Percentiles rank a stretch among this genome's conserved stretches.
phyloP scores from a whole-genome alignment of 1,284 basidiomycete genomes.

The Pseudozyma thailandica region DNA sequence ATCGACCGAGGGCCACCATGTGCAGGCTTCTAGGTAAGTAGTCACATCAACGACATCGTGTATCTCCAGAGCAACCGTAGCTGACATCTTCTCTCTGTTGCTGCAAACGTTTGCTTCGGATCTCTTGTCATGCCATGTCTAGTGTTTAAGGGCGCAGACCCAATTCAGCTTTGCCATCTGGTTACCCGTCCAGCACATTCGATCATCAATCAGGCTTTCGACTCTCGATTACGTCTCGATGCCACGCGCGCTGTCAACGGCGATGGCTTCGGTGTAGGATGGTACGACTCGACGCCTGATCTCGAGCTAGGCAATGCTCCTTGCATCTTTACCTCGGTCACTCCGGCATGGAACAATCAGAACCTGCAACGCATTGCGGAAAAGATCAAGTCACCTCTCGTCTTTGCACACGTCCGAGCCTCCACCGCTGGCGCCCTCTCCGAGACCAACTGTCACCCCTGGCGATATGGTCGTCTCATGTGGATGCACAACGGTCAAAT shows the following conservation, averaged over 20 bases:
- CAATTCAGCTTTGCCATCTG: conserved; percentile 72
- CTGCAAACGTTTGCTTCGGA: not conserved
- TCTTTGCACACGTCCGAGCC: conserved; percentile 63
- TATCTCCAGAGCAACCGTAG: too few relatives aligned
- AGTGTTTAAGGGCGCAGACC: conserved; percentile 63
- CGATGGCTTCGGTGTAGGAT: conserved; percentile 95
- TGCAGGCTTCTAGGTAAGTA: conserved; percentile 49
- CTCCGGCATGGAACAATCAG: conserved; percentile 71
- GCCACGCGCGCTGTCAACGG: conserved; percentile 71
- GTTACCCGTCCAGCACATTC: conserved; percentile 91
- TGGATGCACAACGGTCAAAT: conserved; percentile 68
- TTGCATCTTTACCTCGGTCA: conserved; percentile 96
- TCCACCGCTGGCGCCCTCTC: conserved; percentile 60
- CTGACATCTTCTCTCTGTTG: not conserved
- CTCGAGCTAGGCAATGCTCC: conserved; percentile 70
- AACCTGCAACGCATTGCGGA: conserved; percentile 63
- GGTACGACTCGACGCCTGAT: conserved; percentile 69
- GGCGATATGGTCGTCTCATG: conserved; percentile 63
- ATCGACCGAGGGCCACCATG: conserved; percentile 11
- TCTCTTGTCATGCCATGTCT: conserved; percentile 18
- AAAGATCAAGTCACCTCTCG: conserved; percentile 64
- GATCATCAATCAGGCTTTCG: conserved; percentile 72
- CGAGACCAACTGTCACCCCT: conserved; percentile 66
- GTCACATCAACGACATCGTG: not conserved
- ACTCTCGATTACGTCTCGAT: conserved; percentile 69